phyloP scores from a whole-genome alignment of 441 rosid genomes.

The Euphorbia schlechtendalii region DNA sequence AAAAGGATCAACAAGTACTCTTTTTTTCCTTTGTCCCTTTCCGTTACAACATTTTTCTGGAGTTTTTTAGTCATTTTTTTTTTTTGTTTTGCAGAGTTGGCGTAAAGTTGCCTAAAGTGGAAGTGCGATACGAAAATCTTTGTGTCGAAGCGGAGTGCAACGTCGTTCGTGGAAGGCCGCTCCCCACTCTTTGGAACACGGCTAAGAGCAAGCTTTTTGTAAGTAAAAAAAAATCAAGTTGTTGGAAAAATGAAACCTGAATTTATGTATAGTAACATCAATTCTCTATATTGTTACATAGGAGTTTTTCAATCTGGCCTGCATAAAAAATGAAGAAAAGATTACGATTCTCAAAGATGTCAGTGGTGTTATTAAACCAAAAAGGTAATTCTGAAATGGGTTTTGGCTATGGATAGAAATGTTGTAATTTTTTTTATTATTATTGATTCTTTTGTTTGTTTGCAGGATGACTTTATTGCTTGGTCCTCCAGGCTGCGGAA shows the following conservation, averaged over 20 bases:
- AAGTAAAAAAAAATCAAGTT: slow-evolving; percentile 6
- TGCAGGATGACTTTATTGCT: slow-evolving; percentile 58
- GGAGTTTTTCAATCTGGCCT: slow-evolving; percentile 20
- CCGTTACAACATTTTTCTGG: no score
- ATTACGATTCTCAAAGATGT: slow-evolving; percentile 32
- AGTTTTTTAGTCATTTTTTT: neutral
- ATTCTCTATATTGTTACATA: slow-evolving; percentile 10
- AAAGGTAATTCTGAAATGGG: slow-evolving; percentile 22
- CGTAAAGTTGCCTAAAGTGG: slow-evolving; percentile 36
- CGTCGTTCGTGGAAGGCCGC: slow-evolving; percentile 37
- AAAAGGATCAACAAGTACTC: slow-evolving; percentile 50
- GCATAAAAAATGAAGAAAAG: slow-evolving; percentile 26
- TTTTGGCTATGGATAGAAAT: neutral
- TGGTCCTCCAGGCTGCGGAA: slow-evolving; percentile 76
- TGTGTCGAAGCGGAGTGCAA: slow-evolving; percentile 37
- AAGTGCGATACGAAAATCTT: slow-evolving; percentile 34
- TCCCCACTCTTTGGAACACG: slow-evolving; percentile 41
- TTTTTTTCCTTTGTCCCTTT: neutral
- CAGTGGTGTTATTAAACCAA: slow-evolving; percentile 36
- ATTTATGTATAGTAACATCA: neutral
- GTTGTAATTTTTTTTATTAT: neutral
- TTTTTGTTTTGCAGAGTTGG: slow-evolving; percentile 27
- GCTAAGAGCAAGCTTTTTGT: slow-evolving; percentile 24
- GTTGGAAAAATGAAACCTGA: neutral
- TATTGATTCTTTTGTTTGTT: neutral